Conservation (phyloP, 1,139 yeast genomes). For the Geotrichum bryndzae region DNA sequence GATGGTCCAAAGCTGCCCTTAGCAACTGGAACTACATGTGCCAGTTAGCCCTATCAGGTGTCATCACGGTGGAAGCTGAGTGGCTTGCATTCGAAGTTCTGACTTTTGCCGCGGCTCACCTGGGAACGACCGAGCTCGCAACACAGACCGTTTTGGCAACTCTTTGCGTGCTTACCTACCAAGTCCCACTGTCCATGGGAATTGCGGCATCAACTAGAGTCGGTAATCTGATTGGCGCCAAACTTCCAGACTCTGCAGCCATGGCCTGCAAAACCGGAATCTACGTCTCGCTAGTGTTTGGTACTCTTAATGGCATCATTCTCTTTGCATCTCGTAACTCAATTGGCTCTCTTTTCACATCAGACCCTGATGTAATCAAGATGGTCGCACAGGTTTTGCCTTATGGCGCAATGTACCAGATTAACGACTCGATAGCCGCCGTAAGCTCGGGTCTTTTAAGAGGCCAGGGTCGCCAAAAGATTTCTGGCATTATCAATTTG, state of each 20-base stretch:
- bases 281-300: constrained; percentile 48
- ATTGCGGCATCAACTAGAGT: constrained; percentile 82
- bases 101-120: constrained; percentile 63
- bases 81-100: constrained; percentile 77
- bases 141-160: constrained; percentile 84
- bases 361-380: constrained; percentile 55
- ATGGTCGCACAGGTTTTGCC: constrained; percentile 54
- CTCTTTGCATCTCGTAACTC: constrained; percentile 46
- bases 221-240: constrained; percentile 81
- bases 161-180: constrained; percentile 69
- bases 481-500: constrained; percentile 74
- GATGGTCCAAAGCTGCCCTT: constrained; percentile 43
- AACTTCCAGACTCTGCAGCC: constrained; percentile 54
- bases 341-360: constrained; percentile 62
- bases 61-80: constrained; percentile 79
- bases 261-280: constrained; percentile 61
- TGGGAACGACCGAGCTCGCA: constrained; percentile 76
- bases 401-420: constrained; percentile 61
- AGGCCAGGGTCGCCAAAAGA: constrained; percentile 78
- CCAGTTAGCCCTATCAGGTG: constrained; percentile 69
- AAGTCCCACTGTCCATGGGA: constrained; percentile 83
- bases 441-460: constrained; percentile 78
- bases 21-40: constrained; percentile 60
- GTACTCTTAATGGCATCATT: constrained; percentile 48
- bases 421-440: constrained; percentile 77